A percentile compares a stretch with the other conserved stretches of the same genome.
Conservation (phyloP, 495 filamentous ascomycete genomes). For the Penicillium turbatum region DNA sequence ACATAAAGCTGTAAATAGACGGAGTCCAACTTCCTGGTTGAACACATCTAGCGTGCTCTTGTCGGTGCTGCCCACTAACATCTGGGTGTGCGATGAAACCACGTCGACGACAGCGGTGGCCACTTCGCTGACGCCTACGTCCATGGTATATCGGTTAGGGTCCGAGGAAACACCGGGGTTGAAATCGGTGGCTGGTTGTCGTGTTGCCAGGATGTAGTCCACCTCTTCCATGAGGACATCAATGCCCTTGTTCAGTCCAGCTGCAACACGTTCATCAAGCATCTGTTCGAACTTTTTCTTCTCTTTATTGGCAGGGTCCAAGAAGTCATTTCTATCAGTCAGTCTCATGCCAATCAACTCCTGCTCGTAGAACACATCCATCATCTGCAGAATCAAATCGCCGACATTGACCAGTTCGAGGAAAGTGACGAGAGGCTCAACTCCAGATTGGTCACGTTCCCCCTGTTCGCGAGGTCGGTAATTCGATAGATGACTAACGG, state of each 20-base stretch:
- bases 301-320: slow-evolving; percentile 83
- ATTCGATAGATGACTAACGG: slow-evolving; percentile 81
- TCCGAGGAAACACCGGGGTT: slow-evolving; percentile 63
- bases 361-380: slow-evolving; percentile 98
- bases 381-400: slow-evolving; percentile 97
- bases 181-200: slow-evolving; percentile 82
- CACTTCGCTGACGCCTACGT: slow-evolving; percentile 78
- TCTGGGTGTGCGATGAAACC: slow-evolving; percentile 79
- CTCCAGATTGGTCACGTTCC: slow-evolving; percentile 64
- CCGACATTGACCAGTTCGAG: slow-evolving; percentile 97
- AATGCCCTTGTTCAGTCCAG: slow-evolving; percentile 94
- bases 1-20: slow-evolving; percentile 83
- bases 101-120: slow-evolving; percentile 78
- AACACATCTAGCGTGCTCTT: slow-evolving; percentile 98
- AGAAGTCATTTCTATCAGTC: slow-evolving; percentile 87
- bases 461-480: slow-evolving; percentile 88
- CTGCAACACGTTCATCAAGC: slow-evolving; percentile 94
- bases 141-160: slow-evolving; percentile 48
- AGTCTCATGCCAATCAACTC: slow-evolving; percentile 79
- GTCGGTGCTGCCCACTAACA: slow-evolving; percentile 90
- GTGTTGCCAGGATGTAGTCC: slow-evolving; percentile 88
- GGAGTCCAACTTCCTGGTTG: slow-evolving; percentile 93
- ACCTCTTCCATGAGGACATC: slow-evolving; percentile 98
- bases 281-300: slow-evolving; percentile 99
- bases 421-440: slow-evolving; percentile 91